Base-by-base conservation (phyloP, 208 protist species). In the Angomonas deanei region DNA sequence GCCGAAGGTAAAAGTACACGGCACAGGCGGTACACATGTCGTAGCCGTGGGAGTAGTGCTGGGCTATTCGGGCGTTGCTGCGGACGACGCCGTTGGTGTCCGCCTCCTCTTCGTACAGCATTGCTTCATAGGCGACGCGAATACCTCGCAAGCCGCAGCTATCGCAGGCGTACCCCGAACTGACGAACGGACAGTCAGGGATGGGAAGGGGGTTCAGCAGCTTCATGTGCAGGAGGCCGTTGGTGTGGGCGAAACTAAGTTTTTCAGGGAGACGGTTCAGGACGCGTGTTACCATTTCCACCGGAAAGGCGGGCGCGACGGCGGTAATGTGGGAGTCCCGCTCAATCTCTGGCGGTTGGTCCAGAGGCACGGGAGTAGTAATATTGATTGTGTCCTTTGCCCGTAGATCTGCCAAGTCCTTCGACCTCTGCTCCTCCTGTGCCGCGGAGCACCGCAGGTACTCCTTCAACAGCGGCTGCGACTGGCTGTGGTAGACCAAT, bases 11-110 rank as follows among this genome's bases (percentile, higher is more conserved):
- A 24, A 91, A 91, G 55, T 66, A 80, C 3, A 80, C 64, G 15
- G 78, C 84, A 61, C 80, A 91, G n/a, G 65, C 72, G 27, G 82
- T 59, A 60, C 84, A 91, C 55, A 87, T 72, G 60, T 91, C 80
- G 32, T 86, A 91, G 46, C 80, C 84, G 30, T 74, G 72, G 31
- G 24, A 72, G 33, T 58, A 52, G 33, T 65, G 50, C 21, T 34
- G 42, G n/a, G 61, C 61, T 15, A 84, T 73, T 19, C 72, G 70
- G 39, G 71, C 80, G 31, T 78, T 61, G 48, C 77, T 83, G 56
- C 76, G 76, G 38, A 86, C 76, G 24, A 49, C 61, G 0, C 52
- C 54, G 19, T 15, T 26, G 1, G 62, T 19, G 0, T 27, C 42
- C 59, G 57, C 61, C 2, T 75, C 72, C 3, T 75, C 72, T 27